Conservation (phyloP, 257 asterid genomes). For the Penstemon newberryi region DNA sequence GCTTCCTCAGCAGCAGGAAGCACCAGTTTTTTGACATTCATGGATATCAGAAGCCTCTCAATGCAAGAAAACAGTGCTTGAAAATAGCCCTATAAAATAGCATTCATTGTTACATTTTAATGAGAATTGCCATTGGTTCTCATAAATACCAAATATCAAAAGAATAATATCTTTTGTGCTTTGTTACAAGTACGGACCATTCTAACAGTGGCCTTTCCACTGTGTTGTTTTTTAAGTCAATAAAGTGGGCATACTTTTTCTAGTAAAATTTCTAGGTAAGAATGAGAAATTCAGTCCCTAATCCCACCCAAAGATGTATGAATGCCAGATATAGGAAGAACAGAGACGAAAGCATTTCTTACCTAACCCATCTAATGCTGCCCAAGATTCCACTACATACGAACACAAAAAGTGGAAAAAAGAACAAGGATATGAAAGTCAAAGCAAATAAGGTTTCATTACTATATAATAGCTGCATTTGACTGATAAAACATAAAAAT, state of each 20-base stretch:
- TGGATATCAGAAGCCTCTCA: slow-evolving; percentile 67
- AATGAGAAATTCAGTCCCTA: not conserved
- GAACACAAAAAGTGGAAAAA: not conserved
- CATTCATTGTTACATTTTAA: slow-evolving; percentile 16
- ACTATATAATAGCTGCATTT: not conserved
- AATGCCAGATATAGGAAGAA: too few species aligned
- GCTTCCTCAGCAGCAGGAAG: slow-evolving; percentile 99
- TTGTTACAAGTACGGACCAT: not conserved
- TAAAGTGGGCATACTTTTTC: not conserved
- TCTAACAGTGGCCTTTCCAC: not conserved
- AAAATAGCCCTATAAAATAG: slow-evolving; percentile 70
- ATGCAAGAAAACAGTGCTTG: slow-evolving; percentile 86
- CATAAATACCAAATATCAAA: not conserved
- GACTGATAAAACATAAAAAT: not conserved
- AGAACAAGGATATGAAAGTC: not conserved
- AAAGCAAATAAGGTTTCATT: not conserved
- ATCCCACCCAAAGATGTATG: too few species aligned
- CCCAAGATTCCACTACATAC: too few species aligned
- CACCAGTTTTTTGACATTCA: slow-evolving; percentile 79
- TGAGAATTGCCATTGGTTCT: not conserved
- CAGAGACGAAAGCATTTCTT: too few species aligned
- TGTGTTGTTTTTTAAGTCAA: not conserved
- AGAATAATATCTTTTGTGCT: not conserved
- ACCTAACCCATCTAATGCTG: too few species aligned
- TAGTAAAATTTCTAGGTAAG: not conserved